Conservation (phyloP, 306 rosid genomes). For the Begonia masoniana region DNA sequence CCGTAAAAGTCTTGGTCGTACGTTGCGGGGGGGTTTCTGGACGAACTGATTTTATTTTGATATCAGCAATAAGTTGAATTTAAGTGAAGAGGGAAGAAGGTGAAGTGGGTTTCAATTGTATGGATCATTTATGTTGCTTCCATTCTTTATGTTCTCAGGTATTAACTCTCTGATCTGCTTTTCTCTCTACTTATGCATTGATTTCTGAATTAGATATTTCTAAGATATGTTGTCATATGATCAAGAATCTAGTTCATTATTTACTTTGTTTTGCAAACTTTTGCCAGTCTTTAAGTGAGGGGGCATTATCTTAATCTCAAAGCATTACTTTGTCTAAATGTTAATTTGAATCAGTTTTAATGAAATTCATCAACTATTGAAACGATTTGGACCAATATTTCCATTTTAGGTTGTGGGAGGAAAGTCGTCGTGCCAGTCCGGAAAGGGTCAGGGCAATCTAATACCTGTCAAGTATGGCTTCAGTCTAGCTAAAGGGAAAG, state of each 20-base stretch:
- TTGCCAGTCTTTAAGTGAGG: no score
- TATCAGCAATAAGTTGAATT: conserved; percentile 25
- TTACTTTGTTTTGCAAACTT: no score
- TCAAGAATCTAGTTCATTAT: no score
- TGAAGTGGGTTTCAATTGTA: conserved; percentile 35
- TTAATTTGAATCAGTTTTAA: no score
- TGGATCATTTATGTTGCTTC: conserved; percentile 83
- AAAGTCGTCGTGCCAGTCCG: conserved; percentile 52
- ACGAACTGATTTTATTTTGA: conserved; percentile 10
- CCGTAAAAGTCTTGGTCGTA: no score
- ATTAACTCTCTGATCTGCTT: not conserved
- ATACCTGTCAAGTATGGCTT: conserved; percentile 65
- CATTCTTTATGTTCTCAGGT: conserved; percentile 51
- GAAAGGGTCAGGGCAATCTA: conserved; percentile 65
- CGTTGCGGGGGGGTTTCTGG: conserved; percentile 6
- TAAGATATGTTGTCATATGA: no score
- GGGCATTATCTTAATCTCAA: no score
- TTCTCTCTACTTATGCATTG: no score
- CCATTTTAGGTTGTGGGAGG: conserved; percentile 52
- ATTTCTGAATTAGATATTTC: no score
- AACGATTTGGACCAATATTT: conserved; percentile 1
- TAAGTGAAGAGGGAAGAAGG: conserved; percentile 26
- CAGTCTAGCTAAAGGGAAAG: conserved; percentile 77
- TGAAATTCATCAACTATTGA: no score
- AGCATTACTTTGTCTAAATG: no score